Evolutionary conservation across 2,329 filamentous ascomycete genomes (phyloP).

Genomic region (Cryphonectria parasitica): DNA sequence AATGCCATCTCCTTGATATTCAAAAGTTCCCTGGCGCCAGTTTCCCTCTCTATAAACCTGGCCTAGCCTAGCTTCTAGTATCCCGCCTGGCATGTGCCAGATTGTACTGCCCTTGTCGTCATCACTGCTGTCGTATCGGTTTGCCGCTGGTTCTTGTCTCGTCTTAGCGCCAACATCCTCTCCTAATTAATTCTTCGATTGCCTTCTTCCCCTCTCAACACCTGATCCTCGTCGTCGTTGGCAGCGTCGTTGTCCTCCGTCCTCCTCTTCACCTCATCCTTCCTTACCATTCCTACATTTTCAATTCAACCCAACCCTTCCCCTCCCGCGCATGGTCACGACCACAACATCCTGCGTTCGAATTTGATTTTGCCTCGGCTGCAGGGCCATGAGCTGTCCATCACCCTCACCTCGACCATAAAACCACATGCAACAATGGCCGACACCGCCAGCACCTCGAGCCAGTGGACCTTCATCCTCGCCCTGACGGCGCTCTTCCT

Average conservation of each 20-base stretch:
- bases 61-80: not conserved
- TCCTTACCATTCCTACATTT: not conserved
- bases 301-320: not conserved
- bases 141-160: not conserved
- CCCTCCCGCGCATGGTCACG: conserved; percentile 17
- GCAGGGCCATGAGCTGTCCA: conserved; percentile 32
- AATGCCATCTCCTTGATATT: not conserved
- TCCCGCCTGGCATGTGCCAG: not conserved
- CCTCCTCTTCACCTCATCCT: not conserved
- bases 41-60: not conserved
- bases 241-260: too few relatives aligned
- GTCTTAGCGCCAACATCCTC: not conserved
- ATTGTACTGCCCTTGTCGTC: conserved; percentile 5
- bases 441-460: conserved; percentile 47
- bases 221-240: not conserved
- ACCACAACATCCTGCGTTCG: conserved; percentile 27
- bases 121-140: not conserved
- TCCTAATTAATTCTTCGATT: not conserved
- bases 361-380: conserved; percentile 1
- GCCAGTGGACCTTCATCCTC: conserved; percentile 61
- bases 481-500: conserved; percentile 61
- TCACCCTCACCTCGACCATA: conserved; percentile 11
- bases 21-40: too few relatives aligned
- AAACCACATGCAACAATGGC: conserved; percentile 49
- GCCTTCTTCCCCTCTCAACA: not conserved